Base-by-base conservation (phyloP, 2,329 filamentous ascomycete genomes). In the Graphilbum ipis-grandicollis region DNA sequence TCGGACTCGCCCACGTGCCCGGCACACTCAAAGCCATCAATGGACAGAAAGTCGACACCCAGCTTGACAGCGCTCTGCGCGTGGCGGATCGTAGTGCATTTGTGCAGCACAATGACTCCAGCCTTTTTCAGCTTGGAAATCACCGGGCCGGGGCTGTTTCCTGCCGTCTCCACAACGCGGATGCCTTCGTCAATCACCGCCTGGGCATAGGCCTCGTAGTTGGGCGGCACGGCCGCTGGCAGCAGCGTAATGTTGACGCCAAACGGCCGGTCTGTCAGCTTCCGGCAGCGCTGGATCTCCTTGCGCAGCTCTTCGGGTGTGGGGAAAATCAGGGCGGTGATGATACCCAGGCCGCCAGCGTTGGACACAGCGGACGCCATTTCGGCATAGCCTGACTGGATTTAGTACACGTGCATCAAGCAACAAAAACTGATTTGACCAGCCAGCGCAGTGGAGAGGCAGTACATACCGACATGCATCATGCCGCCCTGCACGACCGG, bases 21-120 rank as follows among this genome's bases (percentile, higher is more conserved):
- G 31, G 85, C 90, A 60, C 90, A 98, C 59, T 98, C 90, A 54
- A 98, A 96, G 31, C 90, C 90, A 54, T 98, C 90, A 48, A 98
- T 96, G 46, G 79, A 86, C 40, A 98, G 62, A 59, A 98, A 96
- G 58, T 98, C 90, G 5, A 94, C 90, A 44, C 90, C 90, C 29
- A 96, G 75, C 59, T 93, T 93, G 41, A 93, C 70, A 34, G 90
- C 90, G 46, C 79, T 85, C 56, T 84, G 73, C 17, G 90, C 90
- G 55, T 98, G 90, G 38, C 85, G 68, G 59, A 98, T 93, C 5
- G 84, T 92, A 9, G 90, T 98, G 66, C 90, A 96, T 63, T 98
- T 98, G 71, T 98, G 90, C 39, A 98, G 64, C 48, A 98, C 75
- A 39, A 71, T 88, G 50, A 72, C 71, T 39, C 74, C 75, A 6